Evolutionary conservation across 2,329 filamentous ascomycete species (phyloP).

Genomic region (Neocucurbitaria cava): DNA sequence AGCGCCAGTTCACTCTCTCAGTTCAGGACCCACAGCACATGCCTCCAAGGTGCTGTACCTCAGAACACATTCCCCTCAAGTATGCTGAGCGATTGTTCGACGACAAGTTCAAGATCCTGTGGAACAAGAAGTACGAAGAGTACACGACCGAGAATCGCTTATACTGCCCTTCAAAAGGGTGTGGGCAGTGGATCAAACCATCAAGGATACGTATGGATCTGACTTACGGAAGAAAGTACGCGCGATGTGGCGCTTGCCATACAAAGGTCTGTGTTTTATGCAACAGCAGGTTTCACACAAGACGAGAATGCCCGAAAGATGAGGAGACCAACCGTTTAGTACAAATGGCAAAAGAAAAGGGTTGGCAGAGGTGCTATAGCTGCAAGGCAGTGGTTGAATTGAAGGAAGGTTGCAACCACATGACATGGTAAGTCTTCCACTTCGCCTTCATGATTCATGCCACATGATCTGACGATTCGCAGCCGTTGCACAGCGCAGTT

Average conservation of each 20-base stretch:
- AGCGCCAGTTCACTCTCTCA: slow-evolving; percentile 76
- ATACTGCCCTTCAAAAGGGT: slow-evolving; percentile 76
- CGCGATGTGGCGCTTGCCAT: slow-evolving; percentile 73
- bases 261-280: slow-evolving; percentile 78
- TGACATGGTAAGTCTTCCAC: slow-evolving; percentile 83
- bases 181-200: slow-evolving; percentile 82
- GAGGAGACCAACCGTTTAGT: slow-evolving; percentile 70
- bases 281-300: slow-evolving; percentile 73
- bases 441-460: slow-evolving; percentile 8
- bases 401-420: slow-evolving; percentile 85
- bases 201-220: slow-evolving; percentile 67
- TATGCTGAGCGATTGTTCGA: slow-evolving; percentile 80
- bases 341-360: slow-evolving; percentile 69
- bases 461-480: slow-evolving; percentile 21
- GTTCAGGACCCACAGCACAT: slow-evolving; percentile 79
- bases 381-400: slow-evolving; percentile 79
- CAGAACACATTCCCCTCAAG: slow-evolving; percentile 74
- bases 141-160: slow-evolving; percentile 76
- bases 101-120: slow-evolving; percentile 74
- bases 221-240: slow-evolving; percentile 64
- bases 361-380: slow-evolving; percentile 77
- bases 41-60: slow-evolving; percentile 82
- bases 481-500: slow-evolving; percentile 83
- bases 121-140: slow-evolving; percentile 83
- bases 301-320: slow-evolving; percentile 73